A percentile compares a stretch with the other conserved stretches of the same genome.
These are phyloP conservation scores for Heliamphora pulchella DNA, from an alignment of 179 eudicot genomes.

Conservation along the genomic window DNA sequence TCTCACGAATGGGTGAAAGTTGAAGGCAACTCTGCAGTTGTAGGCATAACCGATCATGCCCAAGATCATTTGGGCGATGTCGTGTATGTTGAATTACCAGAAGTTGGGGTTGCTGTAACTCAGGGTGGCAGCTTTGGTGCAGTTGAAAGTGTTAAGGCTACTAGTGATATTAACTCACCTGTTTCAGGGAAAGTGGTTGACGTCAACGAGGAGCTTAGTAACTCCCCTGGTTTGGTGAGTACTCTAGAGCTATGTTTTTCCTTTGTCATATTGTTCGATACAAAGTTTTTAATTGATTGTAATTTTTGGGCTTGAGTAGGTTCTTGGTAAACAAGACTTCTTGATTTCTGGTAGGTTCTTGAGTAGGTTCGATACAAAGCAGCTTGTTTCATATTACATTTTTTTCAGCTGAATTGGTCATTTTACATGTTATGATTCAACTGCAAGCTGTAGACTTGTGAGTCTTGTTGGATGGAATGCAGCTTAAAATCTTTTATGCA, in stretches of 20 bases:
- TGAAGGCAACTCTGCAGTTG: constrained; percentile 61
- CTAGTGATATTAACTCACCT: constrained; percentile 87
- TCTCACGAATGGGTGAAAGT: constrained; percentile 90
- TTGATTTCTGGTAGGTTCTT: neutral
- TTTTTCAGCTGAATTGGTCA: too few species aligned
- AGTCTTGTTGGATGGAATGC: too few species aligned
- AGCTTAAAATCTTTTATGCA: neutral
- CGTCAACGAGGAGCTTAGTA: constrained; percentile 49
- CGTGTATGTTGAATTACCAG: constrained; percentile 85
- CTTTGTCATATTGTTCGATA: neutral
- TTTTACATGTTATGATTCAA: neutral
- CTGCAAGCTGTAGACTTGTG: neutral
- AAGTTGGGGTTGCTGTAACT: constrained; percentile 55
- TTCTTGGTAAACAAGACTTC: neutral
- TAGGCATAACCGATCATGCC: constrained; percentile 91
- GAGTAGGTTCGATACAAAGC: neutral
- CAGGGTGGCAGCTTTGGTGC: constrained; percentile 80
- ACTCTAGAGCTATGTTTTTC: neutral
- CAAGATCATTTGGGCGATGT: constrained; percentile 87
- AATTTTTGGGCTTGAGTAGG: constrained; percentile 2
- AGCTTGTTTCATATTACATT: too few species aligned
- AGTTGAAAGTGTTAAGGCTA: constrained; percentile 92
- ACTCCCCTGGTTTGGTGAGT: constrained; percentile 67
- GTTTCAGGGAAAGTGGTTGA: constrained; percentile 71
- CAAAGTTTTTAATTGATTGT: neutral